phyloP scores from a whole-genome alignment of 2,329 filamentous ascomycete species.

The Fusarium agapanthi region DNA sequence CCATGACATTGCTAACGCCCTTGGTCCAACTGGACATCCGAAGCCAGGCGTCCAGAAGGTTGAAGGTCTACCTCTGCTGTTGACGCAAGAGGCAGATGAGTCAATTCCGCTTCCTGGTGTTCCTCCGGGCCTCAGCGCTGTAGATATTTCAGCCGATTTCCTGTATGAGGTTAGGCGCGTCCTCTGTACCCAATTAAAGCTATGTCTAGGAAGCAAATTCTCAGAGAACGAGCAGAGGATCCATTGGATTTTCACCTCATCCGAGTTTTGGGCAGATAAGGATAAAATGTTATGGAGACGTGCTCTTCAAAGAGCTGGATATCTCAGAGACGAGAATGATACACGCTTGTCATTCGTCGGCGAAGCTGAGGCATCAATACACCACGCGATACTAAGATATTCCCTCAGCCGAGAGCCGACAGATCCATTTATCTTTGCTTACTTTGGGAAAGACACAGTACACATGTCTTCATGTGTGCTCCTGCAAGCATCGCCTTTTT shows the following conservation, averaged over 20 bases:
- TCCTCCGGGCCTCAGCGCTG: background rate
- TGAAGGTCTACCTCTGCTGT: background rate
- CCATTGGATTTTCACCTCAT: background rate
- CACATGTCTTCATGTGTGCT: background rate
- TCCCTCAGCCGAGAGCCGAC: background rate
- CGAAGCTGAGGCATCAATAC: background rate
- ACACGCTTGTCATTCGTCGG: background rate
- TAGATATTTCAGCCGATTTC: background rate
- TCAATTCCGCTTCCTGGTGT: rapidly evolving
- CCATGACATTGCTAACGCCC: background rate
- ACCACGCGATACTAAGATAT: rapidly evolving
- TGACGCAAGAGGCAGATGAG: rapidly evolving
- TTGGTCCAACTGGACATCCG: background rate
- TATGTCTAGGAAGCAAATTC: background rate
- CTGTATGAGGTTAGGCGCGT: background rate
- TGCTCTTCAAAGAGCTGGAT: background rate
- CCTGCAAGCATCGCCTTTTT: rapidly evolving
- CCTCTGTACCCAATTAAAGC: background rate
- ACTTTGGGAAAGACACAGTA: background rate
- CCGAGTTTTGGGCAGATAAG: background rate
- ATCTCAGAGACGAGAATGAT: background rate
- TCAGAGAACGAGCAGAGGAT: background rate
- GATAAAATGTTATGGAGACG: background rate
- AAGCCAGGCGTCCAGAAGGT: background rate
- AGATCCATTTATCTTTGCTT: background rate